Evolutionary conservation across 257 asterid genomes (phyloP).

Genomic region (Echium plantagineum): DNA sequence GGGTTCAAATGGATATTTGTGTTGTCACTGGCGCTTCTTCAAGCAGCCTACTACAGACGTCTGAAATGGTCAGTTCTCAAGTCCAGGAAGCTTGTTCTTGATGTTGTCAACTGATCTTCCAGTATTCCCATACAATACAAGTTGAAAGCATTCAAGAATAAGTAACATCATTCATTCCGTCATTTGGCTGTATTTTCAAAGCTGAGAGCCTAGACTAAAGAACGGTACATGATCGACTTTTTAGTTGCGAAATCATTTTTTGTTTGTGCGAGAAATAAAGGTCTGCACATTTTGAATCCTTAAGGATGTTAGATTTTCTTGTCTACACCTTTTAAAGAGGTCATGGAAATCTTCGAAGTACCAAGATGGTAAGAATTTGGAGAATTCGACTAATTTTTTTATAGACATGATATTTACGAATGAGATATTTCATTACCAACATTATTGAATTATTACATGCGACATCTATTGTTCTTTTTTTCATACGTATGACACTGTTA

Average conservation of each 20-base stretch:
- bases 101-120: conserved; percentile 42
- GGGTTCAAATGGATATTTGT: conserved; percentile 67
- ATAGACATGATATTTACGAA: no score
- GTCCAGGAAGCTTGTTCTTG: conserved; percentile 64
- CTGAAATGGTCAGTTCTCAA: conserved; percentile 56
- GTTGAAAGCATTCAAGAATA: not conserved
- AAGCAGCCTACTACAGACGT: conserved; percentile 56
- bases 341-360: not conserved
- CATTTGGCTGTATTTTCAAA: conserved; percentile 1
- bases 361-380: not conserved
- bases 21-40: conserved; percentile 57
- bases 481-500: no score
- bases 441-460: no score
- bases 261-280: not conserved
- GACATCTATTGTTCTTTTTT: no score
- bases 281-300: not conserved
- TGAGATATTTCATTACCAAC: no score
- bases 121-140: not conserved
- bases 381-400: no score
- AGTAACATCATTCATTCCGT: not conserved
- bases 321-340: not conserved
- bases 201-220: not conserved
- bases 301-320: not conserved
- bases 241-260: not conserved
- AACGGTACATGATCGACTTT: not conserved